These are phyloP conservation scores for Aspergillus piperis DNA, from an alignment of 2,329 filamentous ascomycete species.

Conservation along the genomic window DNA sequence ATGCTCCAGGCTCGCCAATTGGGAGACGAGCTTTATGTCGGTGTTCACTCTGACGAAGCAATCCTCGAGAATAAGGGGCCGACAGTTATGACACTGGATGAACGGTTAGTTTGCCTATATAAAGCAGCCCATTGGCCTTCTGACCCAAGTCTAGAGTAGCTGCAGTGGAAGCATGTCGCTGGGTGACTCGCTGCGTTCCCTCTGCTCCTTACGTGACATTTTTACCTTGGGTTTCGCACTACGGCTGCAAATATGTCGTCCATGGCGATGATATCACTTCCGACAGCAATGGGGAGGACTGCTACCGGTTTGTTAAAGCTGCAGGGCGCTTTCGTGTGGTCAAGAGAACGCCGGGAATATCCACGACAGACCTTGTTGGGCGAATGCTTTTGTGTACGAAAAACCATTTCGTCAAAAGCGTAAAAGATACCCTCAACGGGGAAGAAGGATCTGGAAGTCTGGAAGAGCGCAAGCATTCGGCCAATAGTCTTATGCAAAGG, in stretches of 20 bases:
- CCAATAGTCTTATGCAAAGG: constrained; percentile 70
- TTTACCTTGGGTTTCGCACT: constrained; percentile 90
- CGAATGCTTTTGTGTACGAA: constrained; percentile 97
- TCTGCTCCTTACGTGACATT: constrained; percentile 93
- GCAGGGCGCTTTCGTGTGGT: constrained; percentile 95
- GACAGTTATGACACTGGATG: constrained; percentile 90
- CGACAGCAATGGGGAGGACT: constrained; percentile 89
- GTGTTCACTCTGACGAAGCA: constrained; percentile 92
- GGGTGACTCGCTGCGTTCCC: constrained; percentile 82
- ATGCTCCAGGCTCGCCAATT: constrained; percentile 95
- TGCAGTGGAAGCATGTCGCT: constrained; percentile 91
- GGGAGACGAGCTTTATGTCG: constrained; percentile 83
- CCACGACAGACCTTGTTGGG: constrained; percentile 95
- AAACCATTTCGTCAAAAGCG: constrained; percentile 84
- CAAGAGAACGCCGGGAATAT: constrained; percentile 93
- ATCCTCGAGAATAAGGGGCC: constrained; percentile 97
- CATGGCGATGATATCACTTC: constrained; percentile 98
- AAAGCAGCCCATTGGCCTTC: neutral
- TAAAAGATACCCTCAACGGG: constrained; percentile 68
- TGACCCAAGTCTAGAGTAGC: constrained; percentile 60
- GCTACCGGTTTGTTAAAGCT: constrained; percentile 95
- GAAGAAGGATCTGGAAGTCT: constrained; percentile 70
- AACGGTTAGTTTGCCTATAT: constrained; percentile 60
- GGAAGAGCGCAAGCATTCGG: constrained; percentile 66
- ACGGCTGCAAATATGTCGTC: constrained; percentile 92